Evolutionary conservation across 495 filamentous ascomycete genomes (phyloP).

Genomic region (Daldinia bambusicola): DNA sequence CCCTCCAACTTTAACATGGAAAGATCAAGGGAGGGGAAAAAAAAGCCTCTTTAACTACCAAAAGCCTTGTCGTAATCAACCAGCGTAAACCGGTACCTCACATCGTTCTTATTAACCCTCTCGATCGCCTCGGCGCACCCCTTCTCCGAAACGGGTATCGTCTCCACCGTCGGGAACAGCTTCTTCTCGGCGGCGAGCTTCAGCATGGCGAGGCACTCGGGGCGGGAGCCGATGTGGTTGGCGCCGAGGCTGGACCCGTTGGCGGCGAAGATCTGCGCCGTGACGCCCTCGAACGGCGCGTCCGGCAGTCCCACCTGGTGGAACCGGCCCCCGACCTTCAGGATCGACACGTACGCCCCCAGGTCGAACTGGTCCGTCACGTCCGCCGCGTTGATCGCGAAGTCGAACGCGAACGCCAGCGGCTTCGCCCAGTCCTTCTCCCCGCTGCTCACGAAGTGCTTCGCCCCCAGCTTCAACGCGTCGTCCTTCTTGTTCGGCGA

Average conservation of each 20-base stretch:
- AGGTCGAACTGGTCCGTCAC: conserved; percentile 74
- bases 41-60: conserved; percentile 23
- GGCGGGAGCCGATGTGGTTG: conserved; percentile 75
- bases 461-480: conserved; percentile 69
- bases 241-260: conserved; percentile 74
- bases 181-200: conserved; percentile 79
- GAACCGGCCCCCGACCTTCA: conserved; percentile 77
- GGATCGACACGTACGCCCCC: conserved; percentile 69
- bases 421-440: conserved; percentile 71
- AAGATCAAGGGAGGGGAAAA: no score
- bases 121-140: conserved; percentile 77
- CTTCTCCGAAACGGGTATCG: conserved; percentile 72
- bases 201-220: conserved; percentile 79
- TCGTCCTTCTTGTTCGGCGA: conserved; percentile 67
- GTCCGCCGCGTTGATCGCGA: conserved; percentile 79
- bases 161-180: conserved; percentile 76
- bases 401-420: conserved; percentile 71
- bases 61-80: conserved; percentile 74
- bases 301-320: conserved; percentile 79
- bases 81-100: conserved; percentile 73
- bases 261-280: conserved; percentile 68
- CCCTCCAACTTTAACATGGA: no score
- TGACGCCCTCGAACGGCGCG: conserved; percentile 69
- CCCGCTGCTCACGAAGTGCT: conserved; percentile 71
- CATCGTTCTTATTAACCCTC: conserved; percentile 73